Conservation (phyloP, 805 yeast species). For the Lipomyces orientalis region DNA sequence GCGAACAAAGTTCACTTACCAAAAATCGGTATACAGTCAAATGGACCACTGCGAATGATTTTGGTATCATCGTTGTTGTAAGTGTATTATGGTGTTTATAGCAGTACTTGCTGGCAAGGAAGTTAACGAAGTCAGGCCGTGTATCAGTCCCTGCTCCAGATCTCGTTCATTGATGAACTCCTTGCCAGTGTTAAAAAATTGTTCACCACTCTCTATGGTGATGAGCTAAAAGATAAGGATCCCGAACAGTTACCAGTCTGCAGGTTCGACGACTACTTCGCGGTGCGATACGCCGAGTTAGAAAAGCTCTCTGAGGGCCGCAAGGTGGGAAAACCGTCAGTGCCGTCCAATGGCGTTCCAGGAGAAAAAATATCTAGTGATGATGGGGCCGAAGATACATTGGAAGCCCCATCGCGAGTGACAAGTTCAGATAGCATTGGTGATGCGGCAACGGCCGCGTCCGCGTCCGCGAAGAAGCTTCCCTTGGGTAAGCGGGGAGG, state of each 20-base stretch:
- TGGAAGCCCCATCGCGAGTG: constrained; percentile 1
- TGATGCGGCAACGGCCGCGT: not conserved
- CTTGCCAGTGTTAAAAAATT: constrained; percentile 45
- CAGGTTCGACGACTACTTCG: constrained; percentile 44
- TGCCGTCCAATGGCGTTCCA: constrained; percentile 2
- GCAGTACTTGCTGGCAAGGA: not conserved
- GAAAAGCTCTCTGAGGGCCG: constrained; percentile 26
- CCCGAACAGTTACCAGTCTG: constrained; percentile 26
- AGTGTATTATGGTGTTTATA: not conserved
- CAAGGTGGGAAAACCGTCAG: constrained; percentile 7
- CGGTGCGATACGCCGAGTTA: constrained; percentile 43
- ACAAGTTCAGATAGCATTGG: not conserved
- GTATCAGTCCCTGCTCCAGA: constrained; percentile 46
- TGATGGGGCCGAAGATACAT: constrained; percentile 7
- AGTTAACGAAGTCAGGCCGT: constrained; percentile 35
- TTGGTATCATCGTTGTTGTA: constrained; percentile 50
- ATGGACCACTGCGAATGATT: constrained; percentile 51
- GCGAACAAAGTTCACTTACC: constrained; percentile 36
- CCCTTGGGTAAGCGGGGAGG: constrained; percentile 22
- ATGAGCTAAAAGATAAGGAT: constrained; percentile 31
- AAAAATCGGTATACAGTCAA: constrained; percentile 54
- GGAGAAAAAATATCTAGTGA: constrained; percentile 16
- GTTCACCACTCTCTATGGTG: constrained; percentile 42
- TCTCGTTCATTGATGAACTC: constrained; percentile 45
- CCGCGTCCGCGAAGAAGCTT: constrained; percentile 4